Conservation (phyloP, 73 alveolate genomes). For the Effrenium voratum region DNA sequence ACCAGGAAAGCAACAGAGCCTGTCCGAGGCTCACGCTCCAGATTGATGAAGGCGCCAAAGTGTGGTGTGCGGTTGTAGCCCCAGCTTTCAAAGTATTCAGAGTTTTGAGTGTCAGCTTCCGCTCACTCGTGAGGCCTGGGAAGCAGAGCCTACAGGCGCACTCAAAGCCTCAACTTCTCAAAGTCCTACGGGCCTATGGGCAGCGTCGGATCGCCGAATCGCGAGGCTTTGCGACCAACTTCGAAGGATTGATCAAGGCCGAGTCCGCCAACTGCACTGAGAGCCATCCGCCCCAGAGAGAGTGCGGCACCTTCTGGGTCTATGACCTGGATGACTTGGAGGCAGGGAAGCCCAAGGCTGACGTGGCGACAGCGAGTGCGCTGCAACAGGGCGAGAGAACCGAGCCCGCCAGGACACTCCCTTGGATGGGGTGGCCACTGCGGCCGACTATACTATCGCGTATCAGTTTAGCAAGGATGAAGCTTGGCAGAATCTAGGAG, state of each 20-base stretch:
- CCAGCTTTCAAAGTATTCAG: constrained; percentile 16
- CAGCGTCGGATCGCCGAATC: no score
- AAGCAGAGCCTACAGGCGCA: constrained; percentile 49
- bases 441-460: not conserved
- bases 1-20: not conserved
- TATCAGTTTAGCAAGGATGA: not conserved
- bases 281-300: not conserved
- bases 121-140: constrained; percentile 11
- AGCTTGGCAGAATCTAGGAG: not conserved
- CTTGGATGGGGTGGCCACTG: constrained; percentile 24
- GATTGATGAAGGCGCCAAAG: constrained; percentile 46
- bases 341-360: not conserved
- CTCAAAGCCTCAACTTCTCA: no score
- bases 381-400: no score
- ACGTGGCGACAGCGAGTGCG: no score
- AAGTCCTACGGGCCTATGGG: no score
- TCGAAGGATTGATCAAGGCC: constrained; percentile 46
- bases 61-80: constrained; percentile 50
- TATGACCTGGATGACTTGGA: constrained; percentile 68
- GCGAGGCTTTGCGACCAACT: constrained; percentile 22
- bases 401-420: constrained; percentile 30
- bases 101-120: not conserved
- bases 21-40: constrained; percentile 52
- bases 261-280: constrained; percentile 57
- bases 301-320: constrained; percentile 66